Conservation (phyloP, 345 rosid genomes). For the Salix exigua region DNA sequence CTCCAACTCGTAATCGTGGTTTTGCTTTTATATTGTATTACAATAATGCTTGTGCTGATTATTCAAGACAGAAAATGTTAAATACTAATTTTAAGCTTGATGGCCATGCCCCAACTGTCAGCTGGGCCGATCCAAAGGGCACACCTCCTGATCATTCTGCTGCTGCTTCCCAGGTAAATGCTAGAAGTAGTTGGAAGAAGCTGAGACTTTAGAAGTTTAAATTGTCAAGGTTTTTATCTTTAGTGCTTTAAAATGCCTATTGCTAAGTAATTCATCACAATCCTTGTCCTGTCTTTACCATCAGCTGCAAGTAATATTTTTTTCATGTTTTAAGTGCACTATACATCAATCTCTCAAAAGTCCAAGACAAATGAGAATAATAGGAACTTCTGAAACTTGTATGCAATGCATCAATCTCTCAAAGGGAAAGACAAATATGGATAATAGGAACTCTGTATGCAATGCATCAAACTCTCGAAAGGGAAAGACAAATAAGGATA, state of each 20-base stretch:
- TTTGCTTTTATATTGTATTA: slow-evolving; percentile 93
- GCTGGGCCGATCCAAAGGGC: slow-evolving; percentile 99
- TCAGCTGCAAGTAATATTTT: too few species aligned
- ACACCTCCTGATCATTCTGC: slow-evolving; percentile 89
- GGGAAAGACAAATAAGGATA: neutral
- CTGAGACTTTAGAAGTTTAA: neutral
- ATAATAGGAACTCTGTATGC: neutral
- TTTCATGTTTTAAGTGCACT: too few species aligned
- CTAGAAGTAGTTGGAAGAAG: slow-evolving; percentile 1
- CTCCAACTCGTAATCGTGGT: slow-evolving; percentile 83
- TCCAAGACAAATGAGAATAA: neutral
- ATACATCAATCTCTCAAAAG: neutral
- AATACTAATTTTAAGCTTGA: slow-evolving; percentile 82
- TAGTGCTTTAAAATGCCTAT: neutral
- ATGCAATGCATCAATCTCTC: neutral
- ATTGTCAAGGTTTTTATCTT: neutral
- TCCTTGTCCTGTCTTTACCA: neutral
- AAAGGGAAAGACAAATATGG: neutral
- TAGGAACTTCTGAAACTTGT: neutral
- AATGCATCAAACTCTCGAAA: neutral
- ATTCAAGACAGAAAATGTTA: slow-evolving; percentile 91
- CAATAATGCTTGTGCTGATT: slow-evolving; percentile 97
- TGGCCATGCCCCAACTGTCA: slow-evolving; percentile 83
- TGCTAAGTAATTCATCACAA: neutral
- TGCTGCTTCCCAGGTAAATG: slow-evolving; percentile 67